phyloP scores from a whole-genome alignment of 768 basidiomycete genomes.

The Naematelia encephala region DNA sequence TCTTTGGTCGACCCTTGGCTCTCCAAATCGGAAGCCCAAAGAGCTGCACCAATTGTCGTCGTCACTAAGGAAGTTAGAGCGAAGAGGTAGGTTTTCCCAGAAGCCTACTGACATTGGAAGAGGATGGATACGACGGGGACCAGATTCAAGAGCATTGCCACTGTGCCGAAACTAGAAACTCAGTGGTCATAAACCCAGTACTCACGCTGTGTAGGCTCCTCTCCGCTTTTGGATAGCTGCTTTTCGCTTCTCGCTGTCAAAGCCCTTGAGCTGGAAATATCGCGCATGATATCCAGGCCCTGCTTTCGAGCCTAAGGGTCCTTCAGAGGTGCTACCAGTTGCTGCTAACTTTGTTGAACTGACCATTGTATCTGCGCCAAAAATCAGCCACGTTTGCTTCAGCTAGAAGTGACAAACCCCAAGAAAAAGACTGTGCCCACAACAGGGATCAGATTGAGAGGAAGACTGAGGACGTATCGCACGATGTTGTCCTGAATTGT shows the following conservation, averaged over 20 bases:
- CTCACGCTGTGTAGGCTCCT: conserved; percentile 66
- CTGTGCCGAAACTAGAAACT: conserved; percentile 58
- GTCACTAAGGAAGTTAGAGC: conserved; percentile 51
- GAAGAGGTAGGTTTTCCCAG: too few species aligned
- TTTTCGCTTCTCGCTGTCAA: conserved; percentile 54
- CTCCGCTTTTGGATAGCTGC: conserved; percentile 56
- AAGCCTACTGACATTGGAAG: conserved; percentile 53
- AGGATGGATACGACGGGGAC: conserved; percentile 62
- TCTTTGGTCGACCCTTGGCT: neutral
- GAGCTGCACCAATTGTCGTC: conserved; percentile 65
- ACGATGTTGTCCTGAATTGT: conserved; percentile 51
- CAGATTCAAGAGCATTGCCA: conserved; percentile 61
- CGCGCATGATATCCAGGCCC: conserved; percentile 64
- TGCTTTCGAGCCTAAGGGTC: conserved; percentile 33
- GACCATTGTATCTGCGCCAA: conserved; percentile 34
- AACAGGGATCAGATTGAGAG: conserved; percentile 65
- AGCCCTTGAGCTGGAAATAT: conserved; percentile 68
- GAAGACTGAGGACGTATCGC: conserved; percentile 63
- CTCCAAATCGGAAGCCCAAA: conserved; percentile 71
- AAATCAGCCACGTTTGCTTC: neutral
- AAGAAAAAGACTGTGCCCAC: conserved; percentile 66
- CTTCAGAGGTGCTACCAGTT: neutral
- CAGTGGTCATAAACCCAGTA: conserved; percentile 14
- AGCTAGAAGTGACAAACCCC: conserved; percentile 44
- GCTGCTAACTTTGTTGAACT: neutral